phyloP scores from a whole-genome alignment of 805 yeast genomes.

The Clavispora carvajalis region DNA sequence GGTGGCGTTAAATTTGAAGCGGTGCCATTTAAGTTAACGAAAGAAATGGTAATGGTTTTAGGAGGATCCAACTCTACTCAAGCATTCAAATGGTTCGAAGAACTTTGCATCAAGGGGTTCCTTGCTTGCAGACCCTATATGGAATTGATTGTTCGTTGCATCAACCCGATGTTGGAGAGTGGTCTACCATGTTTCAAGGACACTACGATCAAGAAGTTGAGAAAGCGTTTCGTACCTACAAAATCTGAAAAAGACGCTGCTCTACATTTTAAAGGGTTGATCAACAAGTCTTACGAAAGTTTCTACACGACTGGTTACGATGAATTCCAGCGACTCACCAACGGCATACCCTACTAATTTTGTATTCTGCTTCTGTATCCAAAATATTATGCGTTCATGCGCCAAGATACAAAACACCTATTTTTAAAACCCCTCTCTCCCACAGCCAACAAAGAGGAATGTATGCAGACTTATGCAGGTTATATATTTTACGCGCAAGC shows the following conservation, averaged over 20 bases:
- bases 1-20: slow-evolving; percentile 98
- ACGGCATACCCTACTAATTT: slow-evolving; percentile 96
- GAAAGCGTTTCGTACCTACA: slow-evolving; percentile 72
- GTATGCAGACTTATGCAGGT: not conserved
- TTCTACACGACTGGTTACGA: slow-evolving; percentile 91
- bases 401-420: not conserved
- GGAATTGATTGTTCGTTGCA: slow-evolving; percentile 79
- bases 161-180: slow-evolving; percentile 87
- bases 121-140: slow-evolving; percentile 83
- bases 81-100: slow-evolving; percentile 91
- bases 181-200: slow-evolving; percentile 96
- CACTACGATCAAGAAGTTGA: slow-evolving; percentile 72
- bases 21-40: slow-evolving; percentile 95
- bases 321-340: slow-evolving; percentile 92
- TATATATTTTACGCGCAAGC: not conserved
- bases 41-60: slow-evolving; percentile 93
- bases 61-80: slow-evolving; percentile 87
- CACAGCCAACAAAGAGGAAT: not conserved
- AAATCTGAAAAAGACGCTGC: slow-evolving; percentile 87
- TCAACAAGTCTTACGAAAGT: slow-evolving; percentile 79
- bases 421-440: not conserved
- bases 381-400: not conserved
- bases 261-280: slow-evolving; percentile 63
- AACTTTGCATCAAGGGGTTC: slow-evolving; percentile 87
- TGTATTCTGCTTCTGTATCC: not conserved